Base-by-base conservation (phyloP, 495 filamentous ascomycete genomes). In the Penicillium cinerascens region DNA sequence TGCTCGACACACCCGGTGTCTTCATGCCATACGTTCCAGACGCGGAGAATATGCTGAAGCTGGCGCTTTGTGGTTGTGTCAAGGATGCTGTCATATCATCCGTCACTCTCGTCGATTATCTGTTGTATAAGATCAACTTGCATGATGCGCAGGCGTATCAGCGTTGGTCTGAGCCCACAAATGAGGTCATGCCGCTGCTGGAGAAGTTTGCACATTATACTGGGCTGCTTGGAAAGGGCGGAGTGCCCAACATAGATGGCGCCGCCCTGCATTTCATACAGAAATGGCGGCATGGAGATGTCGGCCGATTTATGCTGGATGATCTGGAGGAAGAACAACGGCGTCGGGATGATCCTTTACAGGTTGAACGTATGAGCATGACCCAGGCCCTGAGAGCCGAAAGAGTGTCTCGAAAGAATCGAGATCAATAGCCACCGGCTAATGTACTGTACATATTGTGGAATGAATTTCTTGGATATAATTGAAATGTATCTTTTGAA, bases 11-110 rank as follows among this genome's bases (percentile, higher is more conserved):
- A 1, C 87, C 87, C 0, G 92, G 93, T 25, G 91, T 98, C 2
- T 97, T 97, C 69, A 78, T 97, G 49, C 93, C 93, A 0, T 96
- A 93, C 67, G 88, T 97, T 33, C 78, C 85, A 0, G 80, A 91
- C 66, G 78, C 85, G 4, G 87, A 92, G 63, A 82, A 86, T 22
- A 98, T 98, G 93, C 73, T 98, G 27, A 96, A 95, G 68, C 78
- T 98, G 17, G 84, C 92, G 6, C 78, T 97, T 0, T 91, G 89
- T 41, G 93, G 92, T 4, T 89, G 87, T 67, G 89, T 97, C 23
- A 93, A 96, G 61, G 92, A 96, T 64, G 86, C 86, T 0, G 76
- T 97, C 20, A 82, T 98, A 35, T 76, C 86, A 3, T 75, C 85
- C 0, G 77, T 84, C 42, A 88, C 85, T 3, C 56, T 97, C 18